phyloP scores from a whole-genome alignment of 805 yeast species.

The Ascoidea rubescens region DNA sequence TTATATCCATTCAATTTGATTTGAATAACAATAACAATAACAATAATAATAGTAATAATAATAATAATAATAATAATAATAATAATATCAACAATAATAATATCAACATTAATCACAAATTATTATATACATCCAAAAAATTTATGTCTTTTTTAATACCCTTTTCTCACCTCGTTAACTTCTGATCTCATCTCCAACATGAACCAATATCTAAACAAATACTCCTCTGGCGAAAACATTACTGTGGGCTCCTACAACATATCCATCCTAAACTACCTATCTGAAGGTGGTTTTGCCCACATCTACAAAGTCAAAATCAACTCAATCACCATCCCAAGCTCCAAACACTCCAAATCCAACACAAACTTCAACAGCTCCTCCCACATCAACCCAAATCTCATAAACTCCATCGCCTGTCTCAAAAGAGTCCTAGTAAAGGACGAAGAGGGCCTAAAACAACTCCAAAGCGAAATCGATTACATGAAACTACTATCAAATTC shows the following conservation, averaged over 20 bases:
- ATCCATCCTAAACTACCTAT: constrained; percentile 39
- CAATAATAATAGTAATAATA: not conserved
- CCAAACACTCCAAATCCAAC: no score
- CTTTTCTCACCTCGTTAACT: no score
- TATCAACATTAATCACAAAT: not conserved
- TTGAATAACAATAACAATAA: not conserved
- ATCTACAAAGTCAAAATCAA: constrained; percentile 51
- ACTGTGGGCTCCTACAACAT: constrained; percentile 51
- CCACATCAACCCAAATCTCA: no score
- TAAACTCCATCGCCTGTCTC: constrained; percentile 55
- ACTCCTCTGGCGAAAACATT: constrained; percentile 36
- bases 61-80: no score
- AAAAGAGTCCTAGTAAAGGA: constrained; percentile 65
- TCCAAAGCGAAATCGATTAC: constrained; percentile 67
- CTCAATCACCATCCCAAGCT: no score
- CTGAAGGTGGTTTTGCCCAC: constrained; percentile 75
- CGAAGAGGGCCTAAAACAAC: constrained; percentile 47
- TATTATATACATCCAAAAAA: no score
- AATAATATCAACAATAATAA: not conserved
- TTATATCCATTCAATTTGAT: not conserved
- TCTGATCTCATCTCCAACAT: no score
- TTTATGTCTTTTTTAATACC: no score
- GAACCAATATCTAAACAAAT: constrained; percentile 1
- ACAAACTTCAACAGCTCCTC: no score
- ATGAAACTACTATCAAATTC: constrained; percentile 41